Evolutionary conservation across 192 early-diverging fungal species (phyloP).

Genomic region (Umbelopsis ramanniana): DNA sequence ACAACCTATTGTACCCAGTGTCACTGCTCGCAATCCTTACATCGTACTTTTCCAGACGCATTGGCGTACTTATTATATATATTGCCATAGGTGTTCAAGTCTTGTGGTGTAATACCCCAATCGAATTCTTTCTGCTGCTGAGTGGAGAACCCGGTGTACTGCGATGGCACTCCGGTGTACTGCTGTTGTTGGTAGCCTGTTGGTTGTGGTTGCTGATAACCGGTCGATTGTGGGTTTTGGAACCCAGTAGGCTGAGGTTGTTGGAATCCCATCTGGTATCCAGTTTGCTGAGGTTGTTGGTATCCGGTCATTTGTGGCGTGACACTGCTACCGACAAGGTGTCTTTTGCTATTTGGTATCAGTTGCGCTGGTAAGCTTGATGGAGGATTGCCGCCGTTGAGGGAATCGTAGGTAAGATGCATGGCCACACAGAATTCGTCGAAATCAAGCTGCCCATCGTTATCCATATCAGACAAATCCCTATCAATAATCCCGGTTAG

Average conservation of each 20-base stretch:
- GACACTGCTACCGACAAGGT: constrained; percentile 41
- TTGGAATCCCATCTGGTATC: constrained; percentile 26
- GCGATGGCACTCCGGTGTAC: constrained; percentile 22
- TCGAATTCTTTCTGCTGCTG: constrained; percentile 56
- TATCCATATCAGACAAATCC: constrained; percentile 84
- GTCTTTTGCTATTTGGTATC: constrained; percentile 69
- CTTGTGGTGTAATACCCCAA: constrained; percentile 67
- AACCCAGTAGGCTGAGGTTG: constrained; percentile 23
- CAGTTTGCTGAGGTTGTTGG: constrained; percentile 46
- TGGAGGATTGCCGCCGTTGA: constrained; percentile 61
- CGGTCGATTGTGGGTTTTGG: constrained; percentile 17
- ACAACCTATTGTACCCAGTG: not conserved
- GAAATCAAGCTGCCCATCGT: constrained; percentile 80
- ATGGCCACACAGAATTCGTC: constrained; percentile 84
- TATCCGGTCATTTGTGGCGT: constrained; percentile 31
- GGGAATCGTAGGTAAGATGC: constrained; percentile 74
- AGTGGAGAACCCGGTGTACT: constrained; percentile 12
- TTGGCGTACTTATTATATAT: constrained; percentile 59
- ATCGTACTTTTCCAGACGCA: constrained; percentile 55
- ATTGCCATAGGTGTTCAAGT: constrained; percentile 59
- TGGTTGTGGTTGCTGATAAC: constrained; percentile 42
- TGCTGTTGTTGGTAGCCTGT: constrained; percentile 30
- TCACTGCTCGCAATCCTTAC: constrained; percentile 36
- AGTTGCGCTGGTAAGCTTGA: constrained; percentile 62
- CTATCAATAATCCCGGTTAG: constrained; percentile 35